These are phyloP conservation scores for Camillea tinctor DNA, from an alignment of 2,329 filamentous ascomycete species.

Conservation along the genomic window DNA sequence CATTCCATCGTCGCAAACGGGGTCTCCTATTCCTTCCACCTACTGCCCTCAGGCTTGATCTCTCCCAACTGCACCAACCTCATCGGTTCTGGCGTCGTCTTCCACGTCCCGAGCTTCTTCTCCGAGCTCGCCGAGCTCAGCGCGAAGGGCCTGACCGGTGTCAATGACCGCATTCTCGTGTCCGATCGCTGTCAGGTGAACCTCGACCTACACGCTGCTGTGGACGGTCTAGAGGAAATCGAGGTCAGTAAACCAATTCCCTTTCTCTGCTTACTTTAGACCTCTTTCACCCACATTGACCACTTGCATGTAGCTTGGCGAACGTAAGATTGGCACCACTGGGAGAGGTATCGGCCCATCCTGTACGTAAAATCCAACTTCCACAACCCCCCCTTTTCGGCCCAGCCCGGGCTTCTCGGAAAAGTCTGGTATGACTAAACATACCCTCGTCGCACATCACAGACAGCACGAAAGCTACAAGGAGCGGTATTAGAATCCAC, in stretches of 20 bases:
- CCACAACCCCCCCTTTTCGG: too few relatives aligned
- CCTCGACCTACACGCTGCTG: constrained; percentile 8
- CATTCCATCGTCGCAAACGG: constrained; percentile 9
- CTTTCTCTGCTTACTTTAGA: too few relatives aligned
- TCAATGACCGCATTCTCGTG: constrained; percentile 6
- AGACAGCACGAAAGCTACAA: constrained; percentile 56
- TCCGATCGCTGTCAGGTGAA: constrained; percentile 11
- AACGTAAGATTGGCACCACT: constrained; percentile 6
- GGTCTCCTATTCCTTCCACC: constrained; percentile 4
- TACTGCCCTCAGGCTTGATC: constrained; percentile 5
- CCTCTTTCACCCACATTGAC: too few relatives aligned
- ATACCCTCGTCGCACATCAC: constrained; percentile 32
- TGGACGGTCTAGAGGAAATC: constrained; percentile 5
- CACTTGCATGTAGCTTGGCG: not conserved
- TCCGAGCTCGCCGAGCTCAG: constrained; percentile 5
- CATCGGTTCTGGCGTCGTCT: constrained; percentile 7
- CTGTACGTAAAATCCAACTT: not conserved
- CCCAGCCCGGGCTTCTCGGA: too few relatives aligned
- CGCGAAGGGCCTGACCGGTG: constrained; percentile 5
- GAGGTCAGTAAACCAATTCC: not conserved
- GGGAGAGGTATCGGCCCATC: not conserved
- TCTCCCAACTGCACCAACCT: constrained; percentile 7
- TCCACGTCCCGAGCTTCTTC: constrained; percentile 8
- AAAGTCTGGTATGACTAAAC: constrained; percentile 33
- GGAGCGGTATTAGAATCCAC: constrained; percentile 64